phyloP scores from a whole-genome alignment of 1,139 yeast genomes.

The Blastobotrys elegans region DNA sequence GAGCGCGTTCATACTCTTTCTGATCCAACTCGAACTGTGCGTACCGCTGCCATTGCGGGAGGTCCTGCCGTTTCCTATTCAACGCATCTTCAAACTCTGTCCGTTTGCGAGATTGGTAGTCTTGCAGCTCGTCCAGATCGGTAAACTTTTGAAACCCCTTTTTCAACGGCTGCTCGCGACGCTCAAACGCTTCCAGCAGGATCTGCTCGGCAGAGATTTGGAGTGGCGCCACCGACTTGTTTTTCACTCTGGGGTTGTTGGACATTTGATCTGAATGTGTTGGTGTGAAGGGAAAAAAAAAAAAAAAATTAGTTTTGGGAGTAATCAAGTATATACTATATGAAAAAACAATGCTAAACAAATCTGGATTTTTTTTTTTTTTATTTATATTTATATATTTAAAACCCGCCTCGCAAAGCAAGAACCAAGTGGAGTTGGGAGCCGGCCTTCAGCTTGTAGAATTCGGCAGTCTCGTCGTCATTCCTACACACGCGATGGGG shows the following conservation, averaged over 20 bases:
- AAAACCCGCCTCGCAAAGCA: slow-evolving; percentile 78
- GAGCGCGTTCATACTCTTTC: slow-evolving; percentile 67
- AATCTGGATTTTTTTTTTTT: background rate
- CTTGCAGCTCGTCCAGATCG: slow-evolving; percentile 75
- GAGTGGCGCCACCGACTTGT: slow-evolving; percentile 43
- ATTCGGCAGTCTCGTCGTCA: slow-evolving; percentile 25
- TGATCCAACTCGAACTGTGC: slow-evolving; percentile 85
- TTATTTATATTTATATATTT: background rate
- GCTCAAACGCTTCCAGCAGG: slow-evolving; percentile 50
- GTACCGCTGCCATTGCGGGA: slow-evolving; percentile 88
- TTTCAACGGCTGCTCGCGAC: slow-evolving; percentile 40
- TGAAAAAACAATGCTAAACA: background rate
- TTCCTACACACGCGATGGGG: slow-evolving; percentile 17
- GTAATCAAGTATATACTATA: background rate
- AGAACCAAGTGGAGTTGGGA: slow-evolving; percentile 82
- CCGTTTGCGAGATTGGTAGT: slow-evolving; percentile 69
- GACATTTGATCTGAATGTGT: background rate
- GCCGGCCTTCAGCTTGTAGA: slow-evolving; percentile 58
- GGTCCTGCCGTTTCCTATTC: slow-evolving; percentile 72
- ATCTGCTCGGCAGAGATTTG: slow-evolving; percentile 57
- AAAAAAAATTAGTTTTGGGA: background rate
- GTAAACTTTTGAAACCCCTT: slow-evolving; percentile 45
- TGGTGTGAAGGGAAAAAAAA: background rate
- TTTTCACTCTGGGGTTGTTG: slow-evolving; percentile 30
- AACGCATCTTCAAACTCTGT: slow-evolving; percentile 81